Percentiles rank a stretch among this genome's conserved stretches.
Evolutionary conservation across 306 rosid genomes (phyloP).

Genomic region (Astragalus glycyphyllos): DNA sequence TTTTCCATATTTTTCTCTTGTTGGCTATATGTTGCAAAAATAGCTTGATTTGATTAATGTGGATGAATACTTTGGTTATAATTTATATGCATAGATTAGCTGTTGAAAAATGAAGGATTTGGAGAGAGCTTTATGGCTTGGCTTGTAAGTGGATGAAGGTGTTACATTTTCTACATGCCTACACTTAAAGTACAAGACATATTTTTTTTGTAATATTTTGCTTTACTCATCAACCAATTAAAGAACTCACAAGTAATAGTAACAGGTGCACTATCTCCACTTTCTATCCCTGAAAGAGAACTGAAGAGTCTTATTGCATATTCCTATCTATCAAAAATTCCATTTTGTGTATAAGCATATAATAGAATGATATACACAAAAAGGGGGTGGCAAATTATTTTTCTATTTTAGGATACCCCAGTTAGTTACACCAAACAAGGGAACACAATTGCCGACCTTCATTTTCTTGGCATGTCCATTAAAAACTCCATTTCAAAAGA

Average conservation of each 20-base stretch:
- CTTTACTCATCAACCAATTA: constrained; percentile 90
- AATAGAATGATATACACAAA: constrained; percentile 37
- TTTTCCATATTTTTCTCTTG: constrained; percentile 62
- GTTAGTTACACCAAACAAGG: constrained; percentile 70
- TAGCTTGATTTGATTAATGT: constrained; percentile 66
- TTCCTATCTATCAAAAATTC: constrained; percentile 33
- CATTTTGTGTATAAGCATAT: constrained; percentile 36
- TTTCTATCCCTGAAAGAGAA: constrained; percentile 47
- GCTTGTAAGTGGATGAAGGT: constrained; percentile 96
- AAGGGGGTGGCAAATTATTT: constrained; percentile 28
- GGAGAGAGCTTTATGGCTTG: constrained; percentile 78
- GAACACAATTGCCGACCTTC: constrained; percentile 46
- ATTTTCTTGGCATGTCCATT: constrained; percentile 50
- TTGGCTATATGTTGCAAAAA: constrained; percentile 49
- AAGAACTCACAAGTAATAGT: constrained; percentile 58
- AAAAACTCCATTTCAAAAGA: constrained; percentile 40
- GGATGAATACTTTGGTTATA: constrained; percentile 63
- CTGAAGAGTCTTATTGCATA: constrained; percentile 39
- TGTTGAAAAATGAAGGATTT: constrained; percentile 61
- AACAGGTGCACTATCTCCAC: constrained; percentile 46
- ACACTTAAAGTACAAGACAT: constrained; percentile 93
- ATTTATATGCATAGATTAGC: constrained; percentile 75
- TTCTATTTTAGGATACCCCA: constrained; percentile 43
- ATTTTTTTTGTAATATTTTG: constrained; percentile 59
- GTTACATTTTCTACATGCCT: constrained; percentile 77